Evolutionary conservation across 495 filamentous ascomycete genomes (phyloP), one percentile per base, ranked within the genome.

Genomic region (Lentithecium fluviatile): DNA sequence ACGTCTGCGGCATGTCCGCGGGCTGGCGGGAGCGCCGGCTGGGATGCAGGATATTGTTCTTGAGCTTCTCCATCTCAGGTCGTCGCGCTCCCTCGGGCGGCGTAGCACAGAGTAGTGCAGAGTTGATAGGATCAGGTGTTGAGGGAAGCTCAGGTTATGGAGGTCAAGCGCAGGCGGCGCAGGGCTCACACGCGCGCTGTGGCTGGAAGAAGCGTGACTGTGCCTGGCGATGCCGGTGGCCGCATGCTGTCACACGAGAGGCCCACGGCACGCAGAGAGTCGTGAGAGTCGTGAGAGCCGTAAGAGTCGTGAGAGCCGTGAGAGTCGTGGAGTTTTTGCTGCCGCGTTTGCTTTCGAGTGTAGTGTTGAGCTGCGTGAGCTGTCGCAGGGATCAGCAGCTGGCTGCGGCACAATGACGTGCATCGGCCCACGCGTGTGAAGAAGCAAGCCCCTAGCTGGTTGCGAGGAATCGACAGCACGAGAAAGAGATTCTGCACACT

Each of bases 41-140:
- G 17, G 59, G 51, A 26, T 64, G 62, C 53, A 63, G 36, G n/a
- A 63, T 38, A 19, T 54, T 60, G 54, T 56, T 51, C 56, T 60
- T 62, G 17, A 62, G 67, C 42, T 70, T 67, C 60, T 70, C 67
- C 67, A 70, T 70, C 12, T 23, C 49, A 32, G 29, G n/a, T 40
- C 36, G 15, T 37, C 6, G 34, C 20, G 17, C 15, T 12, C 17
- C 1, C 24, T 10, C 13, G 13, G 45, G 21, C 13, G 45, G 13
- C 15, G 13, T 25, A 20, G 12, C 17, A 20, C 12, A 20, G 17
- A 25, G 21, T 17, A 4, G 6, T 13, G 45, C 24, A 3, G 15
- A 17, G 45, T 12, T 12, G 24, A 15, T 34, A 8, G 36, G 36
- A 15, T 38, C 36, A 7, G 36, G 36, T 15, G 36, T 8, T 38